A percentile compares a stretch with the other conserved stretches of the same genome.
Conservation (phyloP, 2,329 filamentous ascomycete genomes). For the Aspergillus alliaceus region DNA sequence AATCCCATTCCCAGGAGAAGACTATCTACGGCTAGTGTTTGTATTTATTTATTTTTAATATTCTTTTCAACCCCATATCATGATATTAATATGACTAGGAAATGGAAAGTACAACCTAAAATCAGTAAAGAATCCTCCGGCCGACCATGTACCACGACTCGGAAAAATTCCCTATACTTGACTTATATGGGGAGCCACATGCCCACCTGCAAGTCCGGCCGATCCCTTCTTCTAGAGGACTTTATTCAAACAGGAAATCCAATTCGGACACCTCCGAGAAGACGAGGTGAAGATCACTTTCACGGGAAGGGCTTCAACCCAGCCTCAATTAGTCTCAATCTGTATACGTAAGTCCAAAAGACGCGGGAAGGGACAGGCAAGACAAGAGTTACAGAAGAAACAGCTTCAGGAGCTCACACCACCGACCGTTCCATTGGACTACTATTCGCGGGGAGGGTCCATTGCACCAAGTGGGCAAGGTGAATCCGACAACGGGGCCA, state of each 20-base stretch:
- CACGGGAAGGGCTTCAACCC: background rate
- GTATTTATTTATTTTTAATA: too few species aligned
- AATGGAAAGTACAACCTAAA: constrained; percentile 2
- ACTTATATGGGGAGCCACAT: background rate
- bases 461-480: background rate
- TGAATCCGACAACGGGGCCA: background rate
- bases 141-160: constrained; percentile 4
- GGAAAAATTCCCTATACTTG: constrained; percentile 1
- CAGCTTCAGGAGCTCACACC: background rate
- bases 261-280: background rate
- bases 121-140: constrained; percentile 1
- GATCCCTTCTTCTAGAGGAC: too few species aligned
- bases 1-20: background rate
- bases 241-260: too few species aligned
- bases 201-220: background rate
- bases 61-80: background rate
- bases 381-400: background rate
- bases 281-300: background rate
- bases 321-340: background rate
- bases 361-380: background rate
- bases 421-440: background rate
- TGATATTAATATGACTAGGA: background rate
- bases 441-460: background rate
- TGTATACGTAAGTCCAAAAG: background rate
- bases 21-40: too few species aligned